Conservation (phyloP, 2,329 filamentous ascomycete genomes). For the Orbilia oligospora region DNA sequence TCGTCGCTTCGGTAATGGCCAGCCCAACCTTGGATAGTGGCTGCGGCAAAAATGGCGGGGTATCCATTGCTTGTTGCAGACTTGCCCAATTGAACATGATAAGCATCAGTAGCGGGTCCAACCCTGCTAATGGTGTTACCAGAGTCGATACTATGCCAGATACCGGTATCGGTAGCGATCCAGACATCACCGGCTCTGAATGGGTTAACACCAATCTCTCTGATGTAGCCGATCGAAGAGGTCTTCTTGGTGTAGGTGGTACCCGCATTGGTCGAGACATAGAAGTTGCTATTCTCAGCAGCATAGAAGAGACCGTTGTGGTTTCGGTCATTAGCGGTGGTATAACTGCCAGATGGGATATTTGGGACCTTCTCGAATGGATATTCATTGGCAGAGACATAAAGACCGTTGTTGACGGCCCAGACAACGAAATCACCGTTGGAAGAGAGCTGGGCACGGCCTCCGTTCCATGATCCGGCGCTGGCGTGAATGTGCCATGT, state of each 20-base stretch:
- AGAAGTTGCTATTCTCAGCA: slow-evolving; percentile 69
- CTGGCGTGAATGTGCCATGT: slow-evolving; percentile 70
- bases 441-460: slow-evolving; percentile 53
- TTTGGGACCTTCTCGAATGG: slow-evolving; percentile 69
- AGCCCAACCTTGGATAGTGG: slow-evolving; percentile 60
- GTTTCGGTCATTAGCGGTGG: slow-evolving; percentile 73
- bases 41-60: slow-evolving; percentile 62
- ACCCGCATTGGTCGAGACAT: slow-evolving; percentile 71
- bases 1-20: slow-evolving; percentile 62
- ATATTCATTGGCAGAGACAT: slow-evolving; percentile 65
- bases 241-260: slow-evolving; percentile 68
- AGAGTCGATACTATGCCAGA: slow-evolving; percentile 72
- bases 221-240: slow-evolving; percentile 64
- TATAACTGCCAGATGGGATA: slow-evolving; percentile 68
- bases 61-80: slow-evolving; percentile 60
- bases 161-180: slow-evolving; percentile 72
- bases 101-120: slow-evolving; percentile 60
- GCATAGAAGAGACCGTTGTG: slow-evolving; percentile 72
- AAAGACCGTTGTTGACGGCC: slow-evolving; percentile 53
- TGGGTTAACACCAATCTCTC: slow-evolving; percentile 74
- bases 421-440: slow-evolving; percentile 59
- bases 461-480: slow-evolving; percentile 66
- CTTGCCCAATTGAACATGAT: slow-evolving; percentile 61
- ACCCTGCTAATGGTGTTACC: slow-evolving; percentile 70
- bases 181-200: slow-evolving; percentile 74